Evolutionary conservation across 2,329 filamentous ascomycete genomes (phyloP).

Genomic region (Paracamarosporium sp.): DNA sequence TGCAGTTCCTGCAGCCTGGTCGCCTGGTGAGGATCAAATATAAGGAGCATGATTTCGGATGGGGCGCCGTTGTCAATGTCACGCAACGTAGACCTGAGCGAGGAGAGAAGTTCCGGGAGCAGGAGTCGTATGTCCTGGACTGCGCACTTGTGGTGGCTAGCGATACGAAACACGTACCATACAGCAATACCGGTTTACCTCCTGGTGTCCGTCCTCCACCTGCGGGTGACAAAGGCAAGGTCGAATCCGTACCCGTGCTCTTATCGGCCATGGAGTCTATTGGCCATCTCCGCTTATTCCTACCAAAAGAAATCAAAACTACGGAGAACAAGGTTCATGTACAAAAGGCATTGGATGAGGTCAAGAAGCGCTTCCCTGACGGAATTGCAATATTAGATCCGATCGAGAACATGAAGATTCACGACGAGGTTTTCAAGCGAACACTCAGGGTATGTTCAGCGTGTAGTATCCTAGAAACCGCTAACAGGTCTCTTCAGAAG

Average conservation of each 20-base stretch:
- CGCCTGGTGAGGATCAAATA: conserved; percentile 87
- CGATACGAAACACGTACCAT: conserved; percentile 58
- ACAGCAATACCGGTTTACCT: conserved; percentile 71
- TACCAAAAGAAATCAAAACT: conserved; percentile 77
- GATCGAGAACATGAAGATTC: conserved; percentile 95
- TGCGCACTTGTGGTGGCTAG: conserved; percentile 74
- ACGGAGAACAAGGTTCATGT: conserved; percentile 72
- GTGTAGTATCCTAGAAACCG: background rate
- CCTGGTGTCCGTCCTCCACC: conserved; percentile 66
- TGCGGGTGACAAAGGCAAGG: conserved; percentile 70
- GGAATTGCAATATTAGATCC: conserved; percentile 89
- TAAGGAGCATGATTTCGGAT: conserved; percentile 83
- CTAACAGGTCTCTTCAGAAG: conserved; percentile 64
- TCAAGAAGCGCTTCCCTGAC: conserved; percentile 88
- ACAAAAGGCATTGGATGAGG: conserved; percentile 74
- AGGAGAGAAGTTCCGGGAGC: conserved; percentile 70
- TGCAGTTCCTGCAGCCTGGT: conserved; percentile 86
- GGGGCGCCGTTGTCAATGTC: conserved; percentile 86
- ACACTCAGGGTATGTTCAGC: conserved; percentile 66
- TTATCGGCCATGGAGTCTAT: conserved; percentile 86
- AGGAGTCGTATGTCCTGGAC: conserved; percentile 83
- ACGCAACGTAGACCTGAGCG: conserved; percentile 70
- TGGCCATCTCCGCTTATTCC: conserved; percentile 81
- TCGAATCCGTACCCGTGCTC: conserved; percentile 86
- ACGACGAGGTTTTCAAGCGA: conserved; percentile 91